These are phyloP conservation scores for Achaetomium macrosporum DNA, from an alignment of 2,329 filamentous ascomycete genomes.

Conservation along the genomic window DNA sequence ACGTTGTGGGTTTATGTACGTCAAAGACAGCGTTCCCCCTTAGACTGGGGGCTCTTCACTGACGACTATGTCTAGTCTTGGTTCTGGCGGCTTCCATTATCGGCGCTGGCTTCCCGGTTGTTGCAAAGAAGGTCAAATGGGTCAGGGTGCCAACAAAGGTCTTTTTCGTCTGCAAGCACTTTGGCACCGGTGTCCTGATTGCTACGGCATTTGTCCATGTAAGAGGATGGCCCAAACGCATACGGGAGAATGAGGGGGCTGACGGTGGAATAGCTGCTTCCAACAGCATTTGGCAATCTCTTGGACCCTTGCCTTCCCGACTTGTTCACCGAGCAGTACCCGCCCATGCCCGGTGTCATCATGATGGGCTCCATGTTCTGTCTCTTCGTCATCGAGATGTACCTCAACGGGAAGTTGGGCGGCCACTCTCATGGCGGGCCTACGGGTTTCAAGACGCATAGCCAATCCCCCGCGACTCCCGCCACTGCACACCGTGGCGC, in stretches of 20 bases:
- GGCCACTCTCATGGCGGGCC: constrained; percentile 50
- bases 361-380: constrained; percentile 58
- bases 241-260: background rate
- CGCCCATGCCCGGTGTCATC: constrained; percentile 57
- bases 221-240: constrained; percentile 18
- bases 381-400: constrained; percentile 59
- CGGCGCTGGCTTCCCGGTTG: constrained; percentile 47
- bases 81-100: constrained; percentile 37
- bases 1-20: constrained; percentile 39
- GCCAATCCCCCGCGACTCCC: background rate
- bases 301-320: constrained; percentile 51
- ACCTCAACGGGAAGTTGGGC: constrained; percentile 52
- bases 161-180: constrained; percentile 60
- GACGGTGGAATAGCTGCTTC: constrained; percentile 40
- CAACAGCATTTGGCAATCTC: constrained; percentile 52
- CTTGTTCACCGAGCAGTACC: constrained; percentile 54
- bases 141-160: constrained; percentile 51
- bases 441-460: constrained; percentile 35
- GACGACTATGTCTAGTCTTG: constrained; percentile 31
- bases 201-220: constrained; percentile 70
- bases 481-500: constrained; percentile 1
- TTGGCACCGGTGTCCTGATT: constrained; percentile 65
- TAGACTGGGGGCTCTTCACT: background rate
- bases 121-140: constrained; percentile 51
- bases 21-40: constrained; percentile 7